Percentiles rank a stretch among this genome's conserved stretches.
These are phyloP conservation scores for Aspergillus haitiensis DNA, from an alignment of 495 filamentous ascomycete genomes.

Conservation along the genomic window DNA sequence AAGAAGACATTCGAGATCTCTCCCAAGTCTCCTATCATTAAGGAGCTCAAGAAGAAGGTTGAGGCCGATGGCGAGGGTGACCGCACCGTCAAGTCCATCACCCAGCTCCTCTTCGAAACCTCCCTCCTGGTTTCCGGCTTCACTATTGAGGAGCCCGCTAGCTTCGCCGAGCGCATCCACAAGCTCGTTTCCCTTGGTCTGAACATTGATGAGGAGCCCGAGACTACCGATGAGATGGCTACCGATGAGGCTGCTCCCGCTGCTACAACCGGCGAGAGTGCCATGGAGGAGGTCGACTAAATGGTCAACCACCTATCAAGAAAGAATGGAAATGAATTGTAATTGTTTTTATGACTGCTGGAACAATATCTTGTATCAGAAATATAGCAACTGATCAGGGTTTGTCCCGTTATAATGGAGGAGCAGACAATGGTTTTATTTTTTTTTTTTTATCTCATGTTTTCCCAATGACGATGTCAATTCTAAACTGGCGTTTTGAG, in stretches of 20 bases:
- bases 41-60: constrained; percentile 98
- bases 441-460: constrained; percentile 17
- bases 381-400: constrained; percentile 1
- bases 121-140: constrained; percentile 97
- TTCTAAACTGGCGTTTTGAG: constrained; percentile 34
- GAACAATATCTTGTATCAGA: constrained; percentile 11
- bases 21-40: constrained; percentile 95
- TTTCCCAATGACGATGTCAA: constrained; percentile 26
- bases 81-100: constrained; percentile 97
- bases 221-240: constrained; percentile 63
- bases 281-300: constrained; percentile 77
- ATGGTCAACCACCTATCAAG: constrained; percentile 25
- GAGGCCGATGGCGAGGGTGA: constrained; percentile 96
- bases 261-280: constrained; percentile 60
- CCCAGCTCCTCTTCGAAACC: constrained; percentile 96
- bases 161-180: constrained; percentile 98
- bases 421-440: constrained; percentile 18
- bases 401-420: constrained; percentile 20
- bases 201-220: constrained; percentile 91
- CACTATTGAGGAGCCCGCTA: constrained; percentile 97
- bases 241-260: constrained; percentile 62
- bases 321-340: constrained; percentile 19
- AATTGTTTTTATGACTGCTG: constrained; percentile 18
- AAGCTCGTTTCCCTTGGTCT: constrained; percentile 95
- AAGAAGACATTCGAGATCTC: constrained; percentile 99